These are phyloP conservation scores for Entomortierella beljakovae DNA, from an alignment of 192 early-diverging fungal genomes.

Conservation along the genomic window DNA sequence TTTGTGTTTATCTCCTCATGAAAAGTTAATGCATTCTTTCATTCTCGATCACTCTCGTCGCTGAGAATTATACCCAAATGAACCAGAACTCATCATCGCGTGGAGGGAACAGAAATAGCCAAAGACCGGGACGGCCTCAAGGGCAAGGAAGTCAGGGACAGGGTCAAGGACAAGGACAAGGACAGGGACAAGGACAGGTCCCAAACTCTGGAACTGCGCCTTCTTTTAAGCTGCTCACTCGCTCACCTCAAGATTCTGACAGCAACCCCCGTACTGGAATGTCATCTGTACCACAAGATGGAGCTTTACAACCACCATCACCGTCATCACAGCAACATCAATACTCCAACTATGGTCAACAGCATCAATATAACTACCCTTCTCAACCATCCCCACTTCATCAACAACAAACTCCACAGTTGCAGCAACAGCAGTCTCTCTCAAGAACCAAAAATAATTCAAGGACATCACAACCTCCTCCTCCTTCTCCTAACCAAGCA, in stretches of 20 bases:
- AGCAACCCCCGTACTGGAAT: not conserved
- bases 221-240: conserved; percentile 40
- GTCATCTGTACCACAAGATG: not conserved
- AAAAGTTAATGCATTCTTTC: too few species aligned
- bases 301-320: conserved; percentile 10
- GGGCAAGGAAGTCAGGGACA: not conserved
- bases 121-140: conserved; percentile 5
- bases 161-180: not conserved
- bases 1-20: too few species aligned
- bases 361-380: not conserved
- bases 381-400: not conserved
- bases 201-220: conserved; percentile 21
- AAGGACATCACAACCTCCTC: not conserved
- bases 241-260: conserved; percentile 18
- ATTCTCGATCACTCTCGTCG: not conserved
- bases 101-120: conserved; percentile 2
- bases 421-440: conserved; percentile 9
- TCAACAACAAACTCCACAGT: conserved; percentile 1
- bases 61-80: conserved; percentile 7
- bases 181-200: conserved; percentile 18
- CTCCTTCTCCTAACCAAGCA: not conserved
- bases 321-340: conserved; percentile 20
- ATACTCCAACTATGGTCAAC: conserved; percentile 6
- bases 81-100: conserved; percentile 29
- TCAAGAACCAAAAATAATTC: not conserved